Evolutionary conservation across 2,329 filamentous ascomycete genomes (phyloP), one percentile per base, ranked within the genome.

Genomic region (Bisporella sp.): DNA sequence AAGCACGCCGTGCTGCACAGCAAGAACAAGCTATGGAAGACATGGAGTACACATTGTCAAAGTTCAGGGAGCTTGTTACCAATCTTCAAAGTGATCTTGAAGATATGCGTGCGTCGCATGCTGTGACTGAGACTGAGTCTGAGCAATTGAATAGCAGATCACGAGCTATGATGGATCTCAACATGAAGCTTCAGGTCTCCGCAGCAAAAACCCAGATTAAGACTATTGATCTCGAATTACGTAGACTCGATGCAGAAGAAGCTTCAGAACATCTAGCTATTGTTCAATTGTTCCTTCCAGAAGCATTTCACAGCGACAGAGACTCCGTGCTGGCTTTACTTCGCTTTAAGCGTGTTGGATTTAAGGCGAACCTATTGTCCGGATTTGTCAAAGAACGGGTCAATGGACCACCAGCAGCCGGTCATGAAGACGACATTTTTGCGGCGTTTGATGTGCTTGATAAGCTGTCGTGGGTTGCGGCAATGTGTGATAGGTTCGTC

Each of bases 111-210:
- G 88, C 91, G 9, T 95, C 90, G 4, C 89, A 95, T 62, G 89
- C 91, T 42, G 87, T 97, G 59, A 95, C 90, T 1, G 93, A 97
- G 67, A 85, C 85, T 12, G 91, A 97, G 66, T 90, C 92, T 1
- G 90, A 91, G 65, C 89, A 97, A 66, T 80, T 97, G 49, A 91
- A 85, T 57, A 87, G 81, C 61, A 86, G 89, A 55, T 95, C 92
- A 42, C 82, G 90, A 55, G 90, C 92, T 48, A 95, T 99, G 85
- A 87, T 96, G 81, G 92, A 99, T 63, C 78, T 99, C 43, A 97
- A 97, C 68, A 81, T 92, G 78, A 95, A 95, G 70, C 78, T 99
- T 41, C 92, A 96, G 64, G 80, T 87, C 50, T 95, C 90, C 9
- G 90, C 90, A 8, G 81, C 89, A 40, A 96, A 96, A 72, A 87